These are phyloP conservation scores for Pichia kudriavzevii DNA, from an alignment of 1,139 yeast genomes.

Conservation along the genomic window DNA sequence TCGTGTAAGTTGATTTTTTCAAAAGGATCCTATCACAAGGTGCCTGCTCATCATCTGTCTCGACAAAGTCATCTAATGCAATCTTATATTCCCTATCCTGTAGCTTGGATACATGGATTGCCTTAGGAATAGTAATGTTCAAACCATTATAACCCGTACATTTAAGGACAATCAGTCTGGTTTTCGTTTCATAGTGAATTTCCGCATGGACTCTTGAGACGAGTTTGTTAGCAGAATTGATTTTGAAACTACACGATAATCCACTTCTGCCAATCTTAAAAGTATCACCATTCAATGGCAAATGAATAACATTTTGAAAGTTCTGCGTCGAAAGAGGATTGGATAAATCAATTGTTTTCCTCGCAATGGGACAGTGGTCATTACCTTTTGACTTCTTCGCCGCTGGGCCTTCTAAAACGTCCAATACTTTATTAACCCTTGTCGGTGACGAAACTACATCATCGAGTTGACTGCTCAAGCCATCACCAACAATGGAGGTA, in stretches of 20 bases:
- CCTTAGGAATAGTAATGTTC: conserved; percentile 50
- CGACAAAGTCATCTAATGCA: conserved; percentile 3
- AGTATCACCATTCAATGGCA: conserved; percentile 12
- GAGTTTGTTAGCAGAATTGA: conserved; percentile 45
- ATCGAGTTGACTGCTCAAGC: conserved; percentile 1
- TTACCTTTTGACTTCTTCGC: too few species aligned
- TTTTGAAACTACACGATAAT: conserved; percentile 47
- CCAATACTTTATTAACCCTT: too few species aligned
- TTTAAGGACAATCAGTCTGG: conserved; percentile 32
- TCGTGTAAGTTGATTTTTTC: conserved; percentile 40
- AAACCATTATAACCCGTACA: conserved; percentile 72
- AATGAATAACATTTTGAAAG: conserved; percentile 13
- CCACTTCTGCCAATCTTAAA: conserved; percentile 59
- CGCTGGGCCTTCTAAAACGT: too few species aligned
- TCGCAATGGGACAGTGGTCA: too few species aligned
- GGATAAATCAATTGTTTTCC: too few species aligned
- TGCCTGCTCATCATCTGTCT: conserved; percentile 16
- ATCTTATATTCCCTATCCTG: conserved; percentile 30
- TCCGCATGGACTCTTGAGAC: conserved; percentile 64
- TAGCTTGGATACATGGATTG: conserved; percentile 23
- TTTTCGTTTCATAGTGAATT: conserved; percentile 25
- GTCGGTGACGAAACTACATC: too few species aligned
- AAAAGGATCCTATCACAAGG: conserved; percentile 32
- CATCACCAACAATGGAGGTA: conserved; percentile 20
- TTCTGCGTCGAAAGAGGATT: conserved; percentile 17